Evolutionary conservation across 1,284 basidiomycete species (phyloP).

Genomic region (Ustilago loliicola): DNA sequence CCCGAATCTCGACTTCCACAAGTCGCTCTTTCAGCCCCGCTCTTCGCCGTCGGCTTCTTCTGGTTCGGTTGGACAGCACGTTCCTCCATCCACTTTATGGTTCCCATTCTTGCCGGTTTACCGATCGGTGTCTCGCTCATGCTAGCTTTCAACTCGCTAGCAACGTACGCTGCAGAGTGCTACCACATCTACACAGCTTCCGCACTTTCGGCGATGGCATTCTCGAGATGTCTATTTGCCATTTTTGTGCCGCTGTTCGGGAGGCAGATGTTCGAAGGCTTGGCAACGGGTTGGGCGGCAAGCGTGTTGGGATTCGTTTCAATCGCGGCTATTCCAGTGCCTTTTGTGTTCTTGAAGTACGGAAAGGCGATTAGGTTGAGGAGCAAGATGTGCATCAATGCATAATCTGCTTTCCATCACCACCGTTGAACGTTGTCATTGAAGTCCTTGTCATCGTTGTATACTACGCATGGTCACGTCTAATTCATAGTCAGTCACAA

Average conservation of each 20-base stretch:
- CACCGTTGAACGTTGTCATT: neutral
- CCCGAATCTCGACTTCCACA: constrained; percentile 44
- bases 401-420: constrained; percentile 1
- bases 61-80: constrained; percentile 56
- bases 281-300: constrained; percentile 39
- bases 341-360: constrained; percentile 47
- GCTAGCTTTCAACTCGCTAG: constrained; percentile 48
- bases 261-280: constrained; percentile 33
- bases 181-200: constrained; percentile 53
- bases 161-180: constrained; percentile 48
- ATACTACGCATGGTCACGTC: constrained; percentile 10
- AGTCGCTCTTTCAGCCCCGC: constrained; percentile 34
- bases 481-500: neutral
- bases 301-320: constrained; percentile 37
- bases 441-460: neutral
- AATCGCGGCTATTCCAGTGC: constrained; percentile 35
- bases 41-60: constrained; percentile 43
- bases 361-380: constrained; percentile 42
- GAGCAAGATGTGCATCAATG: constrained; percentile 46
- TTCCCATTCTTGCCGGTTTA: constrained; percentile 42
- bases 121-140: constrained; percentile 41
- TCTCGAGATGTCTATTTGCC: constrained; percentile 51
- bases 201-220: constrained; percentile 48
- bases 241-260: constrained; percentile 50
- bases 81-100: constrained; percentile 48